These are phyloP conservation scores for Yarrowia sp. DNA, from an alignment of 805 yeast species.

Conservation along the genomic window DNA sequence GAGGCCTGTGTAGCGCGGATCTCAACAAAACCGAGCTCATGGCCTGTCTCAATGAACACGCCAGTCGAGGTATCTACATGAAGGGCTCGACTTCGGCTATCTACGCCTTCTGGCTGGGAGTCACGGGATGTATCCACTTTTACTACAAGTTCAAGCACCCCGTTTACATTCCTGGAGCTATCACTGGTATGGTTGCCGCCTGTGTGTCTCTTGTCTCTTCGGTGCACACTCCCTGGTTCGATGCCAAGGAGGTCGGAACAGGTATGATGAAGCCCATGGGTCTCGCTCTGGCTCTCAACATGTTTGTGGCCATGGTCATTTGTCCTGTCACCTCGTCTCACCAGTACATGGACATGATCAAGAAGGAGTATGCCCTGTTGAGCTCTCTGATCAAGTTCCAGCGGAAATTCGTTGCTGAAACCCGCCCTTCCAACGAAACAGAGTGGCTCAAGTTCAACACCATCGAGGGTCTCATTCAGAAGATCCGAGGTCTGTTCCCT, in stretches of 20 bases:
- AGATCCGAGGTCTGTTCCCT: slow-evolving; percentile 34
- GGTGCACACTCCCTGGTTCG: slow-evolving; percentile 43
- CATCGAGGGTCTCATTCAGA: slow-evolving; percentile 29
- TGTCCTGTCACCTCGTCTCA: slow-evolving; percentile 47
- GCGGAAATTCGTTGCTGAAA: slow-evolving; percentile 37
- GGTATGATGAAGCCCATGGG: slow-evolving; percentile 45
- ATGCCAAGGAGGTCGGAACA: slow-evolving; percentile 44
- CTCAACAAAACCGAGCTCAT: slow-evolving; percentile 12
- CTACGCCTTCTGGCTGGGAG: slow-evolving; percentile 28
- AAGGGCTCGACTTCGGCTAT: background rate
- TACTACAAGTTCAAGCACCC: slow-evolving; percentile 39
- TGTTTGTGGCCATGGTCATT: slow-evolving; percentile 44
- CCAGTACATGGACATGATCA: slow-evolving; percentile 42
- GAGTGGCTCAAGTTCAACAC: slow-evolving; percentile 33
- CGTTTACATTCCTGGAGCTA: slow-evolving; percentile 44
- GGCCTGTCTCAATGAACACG: background rate
- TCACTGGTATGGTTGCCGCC: slow-evolving; percentile 44
- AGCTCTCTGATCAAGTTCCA: slow-evolving; percentile 32
- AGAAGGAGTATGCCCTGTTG: slow-evolving; percentile 42
- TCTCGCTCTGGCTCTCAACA: slow-evolving; percentile 44
- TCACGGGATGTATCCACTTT: slow-evolving; percentile 23
- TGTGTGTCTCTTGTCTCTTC: slow-evolving; percentile 42
- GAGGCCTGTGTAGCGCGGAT: slow-evolving; percentile 30
- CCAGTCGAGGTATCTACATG: slow-evolving; percentile 3
- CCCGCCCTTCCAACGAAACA: slow-evolving; percentile 41